A percentile compares a stretch with the other conserved stretches of the same genome.
These are phyloP conservation scores for Quercus lobata DNA, from an alignment of 331 rosid genomes.

Conservation along the genomic window DNA sequence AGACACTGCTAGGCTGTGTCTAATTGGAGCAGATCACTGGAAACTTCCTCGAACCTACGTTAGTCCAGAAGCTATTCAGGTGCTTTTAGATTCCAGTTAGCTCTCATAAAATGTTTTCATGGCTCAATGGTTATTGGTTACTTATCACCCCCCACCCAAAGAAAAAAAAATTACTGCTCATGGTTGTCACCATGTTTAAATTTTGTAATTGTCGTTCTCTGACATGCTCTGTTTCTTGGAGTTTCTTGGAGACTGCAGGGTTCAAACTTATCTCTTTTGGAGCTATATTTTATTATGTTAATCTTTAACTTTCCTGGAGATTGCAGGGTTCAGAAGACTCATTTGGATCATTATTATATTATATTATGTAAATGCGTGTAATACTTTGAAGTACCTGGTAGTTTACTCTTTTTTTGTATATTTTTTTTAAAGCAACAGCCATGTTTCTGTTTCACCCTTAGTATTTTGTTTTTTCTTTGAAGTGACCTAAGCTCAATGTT, in stretches of 20 bases:
- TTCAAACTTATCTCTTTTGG: background rate
- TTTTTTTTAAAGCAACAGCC: background rate
- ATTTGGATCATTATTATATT: background rate
- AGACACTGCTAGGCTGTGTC: slow-evolving; percentile 81
- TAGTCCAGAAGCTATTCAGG: slow-evolving; percentile 96
- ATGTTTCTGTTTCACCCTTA: background rate
- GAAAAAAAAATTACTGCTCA: background rate
- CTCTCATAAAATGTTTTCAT: background rate
- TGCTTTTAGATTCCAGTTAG: slow-evolving; percentile 21
- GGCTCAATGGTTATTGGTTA: too few species aligned
- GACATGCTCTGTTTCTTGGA: background rate
- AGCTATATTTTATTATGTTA: background rate
- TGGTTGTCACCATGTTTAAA: background rate
- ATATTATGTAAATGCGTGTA: background rate
- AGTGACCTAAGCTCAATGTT: background rate
- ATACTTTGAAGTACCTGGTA: background rate
- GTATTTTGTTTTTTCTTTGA: background rate
- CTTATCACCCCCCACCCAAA: too few species aligned
- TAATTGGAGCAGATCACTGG: slow-evolving; percentile 96
- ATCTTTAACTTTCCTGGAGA: background rate
- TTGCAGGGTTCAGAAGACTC: background rate
- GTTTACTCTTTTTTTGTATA: background rate
- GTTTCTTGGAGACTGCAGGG: slow-evolving; percentile 9
- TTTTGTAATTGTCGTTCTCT: background rate
- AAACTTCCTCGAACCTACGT: slow-evolving; percentile 83